Evolutionary conservation across 768 basidiomycete species (phyloP).

Genomic region (Pulveroboletus sp.): DNA sequence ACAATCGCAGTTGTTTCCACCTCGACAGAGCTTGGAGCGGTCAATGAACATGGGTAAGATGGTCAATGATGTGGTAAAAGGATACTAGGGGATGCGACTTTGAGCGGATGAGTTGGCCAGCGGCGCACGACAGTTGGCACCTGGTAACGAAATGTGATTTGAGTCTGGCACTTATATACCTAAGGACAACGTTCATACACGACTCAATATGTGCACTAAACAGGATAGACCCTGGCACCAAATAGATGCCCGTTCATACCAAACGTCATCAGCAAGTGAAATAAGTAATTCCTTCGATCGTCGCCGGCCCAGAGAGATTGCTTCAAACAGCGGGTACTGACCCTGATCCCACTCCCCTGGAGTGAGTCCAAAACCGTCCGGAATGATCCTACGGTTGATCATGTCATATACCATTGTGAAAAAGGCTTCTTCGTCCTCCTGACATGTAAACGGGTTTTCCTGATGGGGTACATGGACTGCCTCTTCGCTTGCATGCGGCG

Average conservation of each 20-base stretch:
- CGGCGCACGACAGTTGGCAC: too few relatives aligned
- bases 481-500: neutral
- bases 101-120: too few relatives aligned
- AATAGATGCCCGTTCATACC: slow-evolving; percentile 6
- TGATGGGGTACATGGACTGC: neutral
- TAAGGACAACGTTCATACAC: too few relatives aligned
- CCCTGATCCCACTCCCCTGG: slow-evolving; percentile 18
- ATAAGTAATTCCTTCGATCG: neutral
- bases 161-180: too few relatives aligned
- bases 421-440: neutral
- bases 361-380: slow-evolving; percentile 10
- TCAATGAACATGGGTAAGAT: too few relatives aligned
- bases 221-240: slow-evolving; percentile 22
- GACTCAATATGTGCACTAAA: too few relatives aligned
- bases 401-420: neutral
- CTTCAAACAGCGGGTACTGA: slow-evolving; percentile 7
- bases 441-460: slow-evolving; percentile 8
- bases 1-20: too few relatives aligned
- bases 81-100: too few relatives aligned
- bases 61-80: too few relatives aligned
- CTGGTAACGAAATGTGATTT: too few relatives aligned
- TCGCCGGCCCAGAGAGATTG: slow-evolving; percentile 4
- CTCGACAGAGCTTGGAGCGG: too few relatives aligned
- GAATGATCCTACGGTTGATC: neutral
- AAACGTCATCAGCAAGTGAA: slow-evolving; percentile 3